Conservation (phyloP, 192 early-diverging fungal species). For the Podochytrium sp. region DNA sequence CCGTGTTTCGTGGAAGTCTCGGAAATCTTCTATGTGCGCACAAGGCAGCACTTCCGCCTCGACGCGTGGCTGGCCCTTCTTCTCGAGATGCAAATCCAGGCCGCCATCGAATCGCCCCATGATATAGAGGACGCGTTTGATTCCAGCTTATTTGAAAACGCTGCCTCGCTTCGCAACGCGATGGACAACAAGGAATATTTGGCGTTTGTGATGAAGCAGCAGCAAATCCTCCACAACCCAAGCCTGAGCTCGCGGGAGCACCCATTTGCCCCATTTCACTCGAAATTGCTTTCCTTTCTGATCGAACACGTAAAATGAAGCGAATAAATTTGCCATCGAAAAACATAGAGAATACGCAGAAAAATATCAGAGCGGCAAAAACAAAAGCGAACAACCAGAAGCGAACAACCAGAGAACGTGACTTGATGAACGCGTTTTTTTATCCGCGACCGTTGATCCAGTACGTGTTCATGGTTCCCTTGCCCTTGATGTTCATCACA, state of each 20-base stretch:
- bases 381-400: neutral
- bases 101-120: neutral
- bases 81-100: neutral
- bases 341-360: neutral
- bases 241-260: neutral
- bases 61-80: neutral
- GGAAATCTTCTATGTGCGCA: too few relatives aligned
- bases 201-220: neutral
- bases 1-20: too few relatives aligned
- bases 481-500: constrained; percentile 44
- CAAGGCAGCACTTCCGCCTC: too few relatives aligned
- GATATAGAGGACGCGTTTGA: neutral
- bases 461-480: constrained; percentile 47
- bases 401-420: neutral
- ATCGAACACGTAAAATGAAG: neutral
- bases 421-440: too few relatives aligned
- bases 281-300: neutral
- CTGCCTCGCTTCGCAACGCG: neutral
- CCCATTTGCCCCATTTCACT: neutral
- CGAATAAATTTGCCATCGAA: neutral
- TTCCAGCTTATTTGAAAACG: neutral
- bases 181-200: neutral
- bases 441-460: constrained; percentile 35
- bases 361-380: neutral
- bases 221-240: neutral